Base-by-base conservation (phyloP, 108 stramenopile species). In the Stephanodiscus triporus region DNA sequence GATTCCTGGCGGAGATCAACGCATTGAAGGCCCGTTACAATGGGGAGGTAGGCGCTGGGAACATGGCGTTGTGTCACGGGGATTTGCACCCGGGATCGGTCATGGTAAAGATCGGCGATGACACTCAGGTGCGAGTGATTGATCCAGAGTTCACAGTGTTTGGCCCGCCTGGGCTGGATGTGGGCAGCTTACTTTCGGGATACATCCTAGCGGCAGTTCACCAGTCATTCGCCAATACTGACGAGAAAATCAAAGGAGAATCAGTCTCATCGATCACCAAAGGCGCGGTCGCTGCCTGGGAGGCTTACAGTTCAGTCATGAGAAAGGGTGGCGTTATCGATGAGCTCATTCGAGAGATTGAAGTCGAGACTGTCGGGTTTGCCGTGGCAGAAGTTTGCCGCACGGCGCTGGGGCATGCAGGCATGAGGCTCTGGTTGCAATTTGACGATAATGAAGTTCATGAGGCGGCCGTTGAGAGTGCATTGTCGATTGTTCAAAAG, bases 131-230 rank as follows among this genome's bases (percentile, higher is more conserved):
- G 50, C 79, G 87, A 50, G 88, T 89, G 24, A 94, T 94, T 50
- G 93, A 94, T 82, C 90, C 93, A 11, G 93, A 94, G 73, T 94
- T 94, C 68, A 88, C 89, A 32, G 82, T 91, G n/a, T 91, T 89
- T 70, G 88, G 90, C 27, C 89, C 93, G 34, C 89, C 89, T 38
- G 90, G 89, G 24, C 71, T 94, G 24, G 92, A 93, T 86, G 88
- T 90, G 37, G 92, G 89, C 56, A 90, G 86, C 56, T 78, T 90
- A 36, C 77, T 88, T 49, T 85, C 84, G n/a, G 89, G 91, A 32
- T 89, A 86, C 54, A 75, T 88, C 66, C 75, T 89, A 34, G 87
- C 75, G 9, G 91, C 89, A 45, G 88, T 90, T 26, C 89, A 88
- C 63, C 88, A 90, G 54, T 79, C 82, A 3, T 87, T 73, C 67